Base-by-base conservation (phyloP, 2,329 filamentous ascomycete genomes). In the Colletotrichum liaoningense region DNA sequence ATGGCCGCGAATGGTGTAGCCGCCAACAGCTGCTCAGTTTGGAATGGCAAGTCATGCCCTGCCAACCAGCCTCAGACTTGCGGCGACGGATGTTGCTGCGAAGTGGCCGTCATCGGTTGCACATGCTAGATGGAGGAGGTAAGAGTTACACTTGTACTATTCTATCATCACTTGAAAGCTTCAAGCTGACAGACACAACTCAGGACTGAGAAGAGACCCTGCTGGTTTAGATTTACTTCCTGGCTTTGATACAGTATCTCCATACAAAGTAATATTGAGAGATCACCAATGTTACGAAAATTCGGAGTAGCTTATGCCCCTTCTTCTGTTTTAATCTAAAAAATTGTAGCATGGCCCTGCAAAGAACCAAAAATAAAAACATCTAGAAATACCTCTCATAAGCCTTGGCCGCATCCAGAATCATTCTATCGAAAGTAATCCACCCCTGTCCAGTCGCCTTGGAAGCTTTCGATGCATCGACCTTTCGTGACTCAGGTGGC, bases 321-420 rank as follows among this genome's bases (percentile, higher is more conserved):
- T 16, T 46, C 7, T 3, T 62, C 8, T 5, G n/a, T 9, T 4
- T 1, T 1, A 14, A 14, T 19, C 11, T 26, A 12, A 1, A 35
- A 9, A 9, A 4, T 11, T 14, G 14, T 11, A 6, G 1, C 16
- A 33, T 26, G 28, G 55, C 7, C 28, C 5, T n/a, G 14, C 12
- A 26, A 24, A 26, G 9, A 14, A 28, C 5, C 22, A 16, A 2
- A 33, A 2, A n/a, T 4, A 9, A n/a, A 9, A n/a, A n/a, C 24
- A 5, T 1, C 12, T 28, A 65, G 19, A 72, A 72, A 22, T 69
- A 72, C 16, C 57, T 62, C 63, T 74, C 72, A 14, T 68, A 74
- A 16, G 67, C 55, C 46, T 74, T 74, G 9, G 71, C 73, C 1
- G 73, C 66, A 60, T 75, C 73, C 52, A 75, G 16, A 9, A 74